These are phyloP conservation scores for Kluyveromyces sp. DNA, from an alignment of 1,139 yeast genomes.

Conservation along the genomic window DNA sequence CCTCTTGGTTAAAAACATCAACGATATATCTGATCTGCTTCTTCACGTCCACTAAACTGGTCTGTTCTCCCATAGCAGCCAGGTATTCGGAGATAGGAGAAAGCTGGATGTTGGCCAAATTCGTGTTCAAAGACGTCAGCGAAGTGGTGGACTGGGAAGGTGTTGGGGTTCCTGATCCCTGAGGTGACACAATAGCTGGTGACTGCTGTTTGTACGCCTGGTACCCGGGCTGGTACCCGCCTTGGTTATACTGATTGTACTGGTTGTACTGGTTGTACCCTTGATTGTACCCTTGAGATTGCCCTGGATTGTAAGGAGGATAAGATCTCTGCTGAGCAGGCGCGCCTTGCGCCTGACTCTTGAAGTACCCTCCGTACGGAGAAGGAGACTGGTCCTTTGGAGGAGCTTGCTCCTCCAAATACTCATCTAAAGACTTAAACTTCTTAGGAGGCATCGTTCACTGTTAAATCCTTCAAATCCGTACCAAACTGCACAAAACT, in stretches of 20 bases:
- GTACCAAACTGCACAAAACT: not conserved
- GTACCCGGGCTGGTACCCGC: constrained; percentile 13
- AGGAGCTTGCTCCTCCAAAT: constrained; percentile 27
- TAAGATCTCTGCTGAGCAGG: constrained; percentile 18
- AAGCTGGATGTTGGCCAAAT: constrained; percentile 56
- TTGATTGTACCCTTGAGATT: constrained; percentile 9
- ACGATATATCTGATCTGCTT: constrained; percentile 53
- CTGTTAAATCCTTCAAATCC: not conserved
- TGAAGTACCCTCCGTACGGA: constrained; percentile 32
- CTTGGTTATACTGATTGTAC: constrained; percentile 7
- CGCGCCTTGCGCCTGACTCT: constrained; percentile 15
- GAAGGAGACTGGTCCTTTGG: constrained; percentile 28
- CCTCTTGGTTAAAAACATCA: constrained; percentile 41
- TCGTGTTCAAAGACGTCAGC: constrained; percentile 60
- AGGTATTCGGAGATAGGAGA: constrained; percentile 66
- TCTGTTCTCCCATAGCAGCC: constrained; percentile 47
- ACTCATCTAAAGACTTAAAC: constrained; percentile 26
- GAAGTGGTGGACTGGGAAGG: constrained; percentile 48
- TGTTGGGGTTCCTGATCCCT: constrained; percentile 27
- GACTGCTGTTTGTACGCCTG: constrained; percentile 20
- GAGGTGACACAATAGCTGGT: constrained; percentile 23
- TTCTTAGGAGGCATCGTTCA: constrained; percentile 32
- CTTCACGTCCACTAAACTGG: constrained; percentile 59
- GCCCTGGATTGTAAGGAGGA: constrained; percentile 2
- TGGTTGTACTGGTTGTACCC: constrained; percentile 10